phyloP scores from a whole-genome alignment of 2,329 filamentous ascomycete genomes.

The Waltergamsia citrina region DNA sequence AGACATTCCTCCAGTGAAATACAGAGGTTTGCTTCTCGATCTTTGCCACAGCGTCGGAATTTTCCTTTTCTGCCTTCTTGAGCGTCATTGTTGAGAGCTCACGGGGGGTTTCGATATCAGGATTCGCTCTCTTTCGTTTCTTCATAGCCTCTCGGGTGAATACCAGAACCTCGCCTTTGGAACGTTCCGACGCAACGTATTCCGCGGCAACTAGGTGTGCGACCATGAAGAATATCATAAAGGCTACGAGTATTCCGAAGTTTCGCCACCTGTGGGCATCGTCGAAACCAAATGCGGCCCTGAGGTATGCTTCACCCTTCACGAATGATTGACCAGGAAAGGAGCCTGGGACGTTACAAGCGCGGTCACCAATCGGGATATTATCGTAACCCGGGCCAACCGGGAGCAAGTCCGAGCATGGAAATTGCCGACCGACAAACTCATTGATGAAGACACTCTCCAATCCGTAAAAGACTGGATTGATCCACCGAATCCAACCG shows the following conservation, averaged over 20 bases:
- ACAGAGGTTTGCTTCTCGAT: constrained; percentile 36
- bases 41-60: constrained; percentile 34
- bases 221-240: constrained; percentile 38
- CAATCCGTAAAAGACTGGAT: constrained; percentile 72
- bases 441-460: constrained; percentile 78
- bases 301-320: constrained; percentile 47
- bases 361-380: constrained; percentile 28
- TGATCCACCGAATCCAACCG: constrained; percentile 1
- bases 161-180: constrained; percentile 46
- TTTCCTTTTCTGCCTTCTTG: too few relatives aligned
- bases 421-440: constrained; percentile 56
- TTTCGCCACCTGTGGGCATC: constrained; percentile 45
- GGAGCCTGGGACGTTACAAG: constrained; percentile 51
- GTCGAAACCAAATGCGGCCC: constrained; percentile 44
- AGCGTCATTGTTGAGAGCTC: constrained; percentile 52
- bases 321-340: constrained; percentile 40
- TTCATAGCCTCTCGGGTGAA: constrained; percentile 31
- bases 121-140: too few relatives aligned
- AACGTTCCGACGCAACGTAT: constrained; percentile 29
- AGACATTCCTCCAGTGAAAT: constrained; percentile 62
- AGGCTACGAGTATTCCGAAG: constrained; percentile 50
- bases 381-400: constrained; percentile 12
- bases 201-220: constrained; percentile 29
- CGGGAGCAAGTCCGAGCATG: constrained; percentile 39
- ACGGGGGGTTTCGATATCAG: too few relatives aligned